Conservation (phyloP, 179 eudicot genomes). For the Carnegiea gigantea region DNA sequence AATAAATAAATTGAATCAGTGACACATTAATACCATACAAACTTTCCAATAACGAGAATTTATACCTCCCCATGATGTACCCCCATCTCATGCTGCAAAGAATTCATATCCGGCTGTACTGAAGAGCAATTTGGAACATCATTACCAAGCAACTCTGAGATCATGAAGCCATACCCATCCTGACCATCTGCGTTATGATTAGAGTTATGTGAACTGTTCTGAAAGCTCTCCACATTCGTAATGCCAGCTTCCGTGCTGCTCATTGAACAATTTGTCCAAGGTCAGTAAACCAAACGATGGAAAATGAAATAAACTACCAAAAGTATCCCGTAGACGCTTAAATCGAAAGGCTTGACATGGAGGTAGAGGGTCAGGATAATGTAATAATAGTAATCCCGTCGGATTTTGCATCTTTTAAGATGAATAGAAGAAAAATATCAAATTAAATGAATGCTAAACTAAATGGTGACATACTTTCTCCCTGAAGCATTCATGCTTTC, state of each 20-base stretch:
- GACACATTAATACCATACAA: background rate
- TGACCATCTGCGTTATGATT: slow-evolving; percentile 63
- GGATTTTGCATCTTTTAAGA: background rate
- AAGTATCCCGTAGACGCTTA: background rate
- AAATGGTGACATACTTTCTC: slow-evolving; percentile 47
- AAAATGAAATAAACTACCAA: background rate
- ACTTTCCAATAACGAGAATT: background rate
- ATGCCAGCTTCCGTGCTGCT: slow-evolving; percentile 62
- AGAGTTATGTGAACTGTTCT: slow-evolving; percentile 48
- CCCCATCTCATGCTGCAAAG: slow-evolving; percentile 69
- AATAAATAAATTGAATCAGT: background rate
- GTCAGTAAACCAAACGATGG: background rate
- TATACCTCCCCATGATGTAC: slow-evolving; percentile 83
- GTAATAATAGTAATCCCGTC: background rate
- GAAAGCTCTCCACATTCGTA: slow-evolving; percentile 53
- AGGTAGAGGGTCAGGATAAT: background rate
- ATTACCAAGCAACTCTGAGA: slow-evolving; percentile 84
- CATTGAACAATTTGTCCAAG: slow-evolving; percentile 20
- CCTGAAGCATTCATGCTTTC: slow-evolving; percentile 33
- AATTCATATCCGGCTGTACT: slow-evolving; percentile 60
- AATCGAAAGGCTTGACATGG: background rate
- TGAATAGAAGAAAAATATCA: background rate
- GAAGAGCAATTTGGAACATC: slow-evolving; percentile 70
- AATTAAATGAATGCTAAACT: background rate
- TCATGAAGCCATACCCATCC: slow-evolving; percentile 95